Conservation (phyloP, 2,329 filamentous ascomycete species). For the Metarhizium rileyi region DNA sequence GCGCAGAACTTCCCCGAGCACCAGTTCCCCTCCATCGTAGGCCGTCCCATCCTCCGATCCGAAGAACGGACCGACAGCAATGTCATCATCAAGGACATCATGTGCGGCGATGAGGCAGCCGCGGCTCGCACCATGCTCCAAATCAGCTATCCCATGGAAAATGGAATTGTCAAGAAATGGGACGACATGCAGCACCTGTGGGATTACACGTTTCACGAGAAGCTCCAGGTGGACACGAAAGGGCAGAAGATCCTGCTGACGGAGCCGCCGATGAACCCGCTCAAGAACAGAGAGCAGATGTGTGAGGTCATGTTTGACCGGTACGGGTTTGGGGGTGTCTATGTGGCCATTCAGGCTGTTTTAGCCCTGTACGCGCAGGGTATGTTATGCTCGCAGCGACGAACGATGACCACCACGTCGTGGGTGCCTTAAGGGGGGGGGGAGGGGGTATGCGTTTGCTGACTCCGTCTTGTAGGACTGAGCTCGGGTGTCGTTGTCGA, state of each 20-base stretch:
- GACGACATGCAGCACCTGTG: conserved; percentile 99
- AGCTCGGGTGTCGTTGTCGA: conserved; percentile 96
- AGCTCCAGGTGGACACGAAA: conserved; percentile 83
- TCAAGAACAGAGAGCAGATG: conserved; percentile 97
- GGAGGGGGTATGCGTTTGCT: background rate
- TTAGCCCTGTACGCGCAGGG: conserved; percentile 94
- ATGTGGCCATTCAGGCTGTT: conserved; percentile 96
- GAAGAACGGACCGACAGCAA: conserved; percentile 65
- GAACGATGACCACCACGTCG: background rate
- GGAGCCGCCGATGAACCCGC: conserved; percentile 94
- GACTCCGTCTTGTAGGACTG: conserved; percentile 44
- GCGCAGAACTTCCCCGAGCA: conserved; percentile 99
- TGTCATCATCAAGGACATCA: conserved; percentile 86
- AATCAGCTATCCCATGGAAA: conserved; percentile 99
- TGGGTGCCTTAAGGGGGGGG: background rate
- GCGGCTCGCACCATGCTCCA: conserved; percentile 95
- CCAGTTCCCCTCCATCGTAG: conserved; percentile 96
- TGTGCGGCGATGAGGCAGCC: conserved; percentile 98
- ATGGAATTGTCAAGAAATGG: conserved; percentile 99
- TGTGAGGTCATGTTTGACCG: conserved; percentile 98
- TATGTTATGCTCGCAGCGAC: conserved; percentile 27
- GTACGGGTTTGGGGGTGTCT: conserved; percentile 92
- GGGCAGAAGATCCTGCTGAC: conserved; percentile 96
- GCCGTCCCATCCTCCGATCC: conserved; percentile 90
- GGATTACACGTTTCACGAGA: conserved; percentile 98